Evolutionary conservation across 257 asterid genomes (phyloP).

Genomic region (Solanum rostratum): DNA sequence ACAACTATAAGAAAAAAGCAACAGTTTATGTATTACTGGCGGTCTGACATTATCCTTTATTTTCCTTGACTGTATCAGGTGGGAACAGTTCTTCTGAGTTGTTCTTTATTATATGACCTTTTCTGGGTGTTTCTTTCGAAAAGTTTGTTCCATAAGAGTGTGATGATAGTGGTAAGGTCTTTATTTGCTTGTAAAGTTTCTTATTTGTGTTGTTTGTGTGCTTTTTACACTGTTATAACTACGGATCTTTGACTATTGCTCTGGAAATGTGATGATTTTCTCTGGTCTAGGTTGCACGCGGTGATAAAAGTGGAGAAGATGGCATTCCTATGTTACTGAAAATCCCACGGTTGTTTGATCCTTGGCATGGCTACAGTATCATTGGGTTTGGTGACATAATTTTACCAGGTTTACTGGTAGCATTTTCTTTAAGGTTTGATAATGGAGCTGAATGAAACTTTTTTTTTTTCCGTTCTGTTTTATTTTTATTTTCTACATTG

Average conservation of each 20-base stretch:
- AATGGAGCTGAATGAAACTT: background rate
- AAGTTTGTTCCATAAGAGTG: slow-evolving; percentile 86
- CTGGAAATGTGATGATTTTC: background rate
- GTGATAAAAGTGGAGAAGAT: slow-evolving; percentile 93
- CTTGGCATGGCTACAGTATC: slow-evolving; percentile 93
- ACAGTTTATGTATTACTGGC: background rate
- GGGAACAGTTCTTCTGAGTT: slow-evolving; percentile 85
- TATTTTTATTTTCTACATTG: background rate
- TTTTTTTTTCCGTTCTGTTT: background rate
- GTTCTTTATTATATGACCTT: slow-evolving; percentile 88
- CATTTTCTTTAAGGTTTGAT: slow-evolving; percentile 44
- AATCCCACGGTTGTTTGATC: slow-evolving; percentile 92
- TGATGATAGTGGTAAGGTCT: slow-evolving; percentile 88
- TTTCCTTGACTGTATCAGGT: slow-evolving; percentile 44
- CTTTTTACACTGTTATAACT: background rate
- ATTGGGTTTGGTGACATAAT: slow-evolving; percentile 92
- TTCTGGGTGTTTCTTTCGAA: slow-evolving; percentile 95
- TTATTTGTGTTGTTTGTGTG: background rate
- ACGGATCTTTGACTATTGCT: background rate
- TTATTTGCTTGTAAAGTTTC: background rate
- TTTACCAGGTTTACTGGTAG: slow-evolving; percentile 79
- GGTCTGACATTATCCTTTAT: background rate
- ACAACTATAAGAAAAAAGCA: background rate
- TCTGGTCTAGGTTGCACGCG: slow-evolving; percentile 69
- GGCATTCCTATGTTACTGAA: slow-evolving; percentile 91